Conservation (phyloP, 2,329 filamentous ascomycete species). For the Basipetospora chlamydospora region DNA sequence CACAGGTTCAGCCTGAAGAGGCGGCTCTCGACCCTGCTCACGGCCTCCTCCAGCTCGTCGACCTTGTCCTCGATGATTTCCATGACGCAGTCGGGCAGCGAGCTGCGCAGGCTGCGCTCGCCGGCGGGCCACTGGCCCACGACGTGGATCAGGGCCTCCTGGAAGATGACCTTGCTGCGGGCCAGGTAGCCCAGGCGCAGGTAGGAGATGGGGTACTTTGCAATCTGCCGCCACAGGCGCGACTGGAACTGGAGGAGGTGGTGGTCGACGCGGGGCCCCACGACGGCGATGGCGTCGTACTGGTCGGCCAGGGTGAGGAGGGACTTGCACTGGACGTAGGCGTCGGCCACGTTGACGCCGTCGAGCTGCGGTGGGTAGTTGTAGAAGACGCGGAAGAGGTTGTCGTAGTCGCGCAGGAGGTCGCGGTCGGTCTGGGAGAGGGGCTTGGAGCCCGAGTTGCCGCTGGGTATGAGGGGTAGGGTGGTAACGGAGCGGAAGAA, state of each 20-base stretch:
- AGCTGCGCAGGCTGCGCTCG: constrained; percentile 58
- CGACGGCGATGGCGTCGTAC: constrained; percentile 80
- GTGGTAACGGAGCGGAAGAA: constrained; percentile 87
- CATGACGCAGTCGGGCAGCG: constrained; percentile 61
- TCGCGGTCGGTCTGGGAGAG: constrained; percentile 53
- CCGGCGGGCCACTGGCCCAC: constrained; percentile 87
- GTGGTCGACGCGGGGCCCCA: constrained; percentile 82
- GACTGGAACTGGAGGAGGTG: constrained; percentile 86
- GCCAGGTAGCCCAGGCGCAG: constrained; percentile 79
- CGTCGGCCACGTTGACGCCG: constrained; percentile 75
- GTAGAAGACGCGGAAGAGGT: constrained; percentile 91
- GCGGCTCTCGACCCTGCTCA: constrained; percentile 63
- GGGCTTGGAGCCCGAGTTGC: constrained; percentile 17
- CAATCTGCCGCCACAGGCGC: constrained; percentile 87
- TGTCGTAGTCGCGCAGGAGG: constrained; percentile 82
- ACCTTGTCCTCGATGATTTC: constrained; percentile 93
- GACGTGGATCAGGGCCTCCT: constrained; percentile 82
- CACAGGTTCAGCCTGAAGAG: constrained; percentile 71
- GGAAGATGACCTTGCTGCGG: constrained; percentile 68
- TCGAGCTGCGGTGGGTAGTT: constrained; percentile 77
- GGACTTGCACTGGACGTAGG: constrained; percentile 88
- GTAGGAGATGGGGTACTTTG: constrained; percentile 88
- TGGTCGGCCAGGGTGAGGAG: constrained; percentile 81
- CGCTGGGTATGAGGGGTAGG: constrained; percentile 42
- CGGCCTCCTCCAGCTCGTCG: constrained; percentile 74